These are phyloP conservation scores for Cryphonectria radicalis DNA, from an alignment of 2,329 filamentous ascomycete species.

Conservation along the genomic window DNA sequence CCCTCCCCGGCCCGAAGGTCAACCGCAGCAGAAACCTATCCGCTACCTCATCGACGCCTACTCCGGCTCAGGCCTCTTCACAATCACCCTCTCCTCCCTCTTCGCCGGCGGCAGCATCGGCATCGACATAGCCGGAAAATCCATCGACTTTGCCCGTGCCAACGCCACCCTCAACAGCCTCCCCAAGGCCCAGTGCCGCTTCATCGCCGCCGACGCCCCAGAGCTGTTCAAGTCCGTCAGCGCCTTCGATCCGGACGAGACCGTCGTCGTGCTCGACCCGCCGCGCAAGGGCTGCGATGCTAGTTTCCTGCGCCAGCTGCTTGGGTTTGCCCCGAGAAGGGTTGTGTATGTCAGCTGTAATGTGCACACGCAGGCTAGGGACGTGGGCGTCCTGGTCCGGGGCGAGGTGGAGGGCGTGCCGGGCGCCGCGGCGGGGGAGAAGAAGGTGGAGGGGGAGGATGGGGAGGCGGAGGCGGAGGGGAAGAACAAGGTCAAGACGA, in stretches of 20 bases:
- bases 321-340: slow-evolving; percentile 75
- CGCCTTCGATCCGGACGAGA: slow-evolving; percentile 74
- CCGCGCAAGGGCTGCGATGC: slow-evolving; percentile 93
- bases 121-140: slow-evolving; percentile 83
- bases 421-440: slow-evolving; percentile 37
- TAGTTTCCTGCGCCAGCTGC: slow-evolving; percentile 79
- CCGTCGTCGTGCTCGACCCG: slow-evolving; percentile 94
- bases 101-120: slow-evolving; percentile 83
- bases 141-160: slow-evolving; percentile 75
- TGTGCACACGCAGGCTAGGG: slow-evolving; percentile 94
- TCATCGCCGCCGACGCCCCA: slow-evolving; percentile 87
- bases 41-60: slow-evolving; percentile 96
- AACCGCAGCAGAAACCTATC: slow-evolving; percentile 50
- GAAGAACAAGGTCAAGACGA: slow-evolving; percentile 42
- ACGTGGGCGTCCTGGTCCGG: slow-evolving; percentile 84
- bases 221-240: slow-evolving; percentile 77
- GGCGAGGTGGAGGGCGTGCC: slow-evolving; percentile 53
- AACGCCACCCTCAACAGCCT: slow-evolving; percentile 83
- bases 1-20: slow-evolving; percentile 36
- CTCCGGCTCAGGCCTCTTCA: slow-evolving; percentile 96
- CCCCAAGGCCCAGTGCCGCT: slow-evolving; percentile 66
- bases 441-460: slow-evolving; percentile 28
- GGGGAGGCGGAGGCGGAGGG: too few relatives aligned
- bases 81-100: slow-evolving; percentile 83
- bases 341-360: slow-evolving; percentile 97